Evolutionary conservation across 148 eudicot species (phyloP).

Genomic region (Rhododendron williamsianum): DNA sequence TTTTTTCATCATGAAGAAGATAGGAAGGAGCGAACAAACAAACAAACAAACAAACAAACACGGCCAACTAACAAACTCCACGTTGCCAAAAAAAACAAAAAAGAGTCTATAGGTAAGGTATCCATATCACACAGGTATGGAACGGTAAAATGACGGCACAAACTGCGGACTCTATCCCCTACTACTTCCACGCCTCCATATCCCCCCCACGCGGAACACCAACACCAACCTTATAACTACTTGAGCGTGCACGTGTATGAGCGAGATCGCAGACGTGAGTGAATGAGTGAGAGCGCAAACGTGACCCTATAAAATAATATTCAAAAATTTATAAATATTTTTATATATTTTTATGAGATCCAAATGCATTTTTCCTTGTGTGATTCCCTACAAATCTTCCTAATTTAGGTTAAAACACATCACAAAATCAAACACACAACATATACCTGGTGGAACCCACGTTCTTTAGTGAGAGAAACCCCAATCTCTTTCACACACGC

Average conservation of each 20-base stretch:
- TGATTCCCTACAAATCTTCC: too few species aligned
- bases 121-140: not conserved
- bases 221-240: not conserved
- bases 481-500: slow-evolving; percentile 83
- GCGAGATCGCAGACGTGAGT: too few species aligned
- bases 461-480: slow-evolving; percentile 58
- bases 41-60: too few species aligned
- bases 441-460: slow-evolving; percentile 86
- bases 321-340: too few species aligned
- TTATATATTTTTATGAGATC: too few species aligned
- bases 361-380: too few species aligned
- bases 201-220: slow-evolving; percentile 6
- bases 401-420: not conserved
- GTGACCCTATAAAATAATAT: too few species aligned
- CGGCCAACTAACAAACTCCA: not conserved
- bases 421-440: not conserved
- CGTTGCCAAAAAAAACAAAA: not conserved
- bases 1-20: not conserved
- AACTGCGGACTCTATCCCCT: not conserved
- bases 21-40: not conserved
- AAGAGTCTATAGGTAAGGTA: not conserved
- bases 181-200: not conserved
- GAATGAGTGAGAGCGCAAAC: too few species aligned
- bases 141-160: not conserved
- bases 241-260: too few species aligned